These are phyloP conservation scores for Lyophyllum shimeji DNA, from an alignment of 768 basidiomycete species.

Conservation along the genomic window DNA sequence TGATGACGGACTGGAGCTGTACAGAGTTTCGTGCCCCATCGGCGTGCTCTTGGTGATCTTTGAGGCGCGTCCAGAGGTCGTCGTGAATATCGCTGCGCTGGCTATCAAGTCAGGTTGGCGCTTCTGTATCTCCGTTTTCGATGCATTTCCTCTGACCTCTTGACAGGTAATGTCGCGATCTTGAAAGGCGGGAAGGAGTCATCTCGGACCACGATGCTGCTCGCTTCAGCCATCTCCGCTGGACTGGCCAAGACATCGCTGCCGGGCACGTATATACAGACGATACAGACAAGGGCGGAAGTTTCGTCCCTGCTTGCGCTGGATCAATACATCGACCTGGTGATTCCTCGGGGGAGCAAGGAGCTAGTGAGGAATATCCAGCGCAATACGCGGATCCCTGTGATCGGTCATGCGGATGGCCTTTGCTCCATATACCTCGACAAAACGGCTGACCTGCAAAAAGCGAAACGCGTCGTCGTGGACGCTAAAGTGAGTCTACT, in stretches of 20 bases:
- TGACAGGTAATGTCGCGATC: conserved; percentile 90
- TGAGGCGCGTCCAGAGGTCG: conserved; percentile 95
- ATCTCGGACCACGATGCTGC: conserved; percentile 68
- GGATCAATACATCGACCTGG: conserved; percentile 93
- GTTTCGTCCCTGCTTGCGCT: conserved; percentile 84
- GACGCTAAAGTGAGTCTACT: conserved; percentile 79
- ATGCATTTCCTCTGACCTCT: neutral
- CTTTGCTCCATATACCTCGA: conserved; percentile 91
- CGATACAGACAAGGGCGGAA: conserved; percentile 88
- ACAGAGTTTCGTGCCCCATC: conserved; percentile 94
- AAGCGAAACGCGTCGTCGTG: conserved; percentile 78
- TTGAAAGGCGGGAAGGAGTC: conserved; percentile 98
- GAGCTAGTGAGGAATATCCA: conserved; percentile 87
- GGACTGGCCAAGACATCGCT: conserved; percentile 75
- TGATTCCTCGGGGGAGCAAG: conserved; percentile 95
- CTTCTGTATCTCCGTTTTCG: neutral
- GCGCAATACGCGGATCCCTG: conserved; percentile 87
- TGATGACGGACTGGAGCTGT: conserved; percentile 84
- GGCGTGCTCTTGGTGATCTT: conserved; percentile 97
- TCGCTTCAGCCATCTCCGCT: conserved; percentile 76
- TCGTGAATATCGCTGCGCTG: conserved; percentile 93
- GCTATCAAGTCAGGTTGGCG: conserved; percentile 92
- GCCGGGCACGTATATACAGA: conserved; percentile 82
- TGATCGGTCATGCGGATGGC: conserved; percentile 99
- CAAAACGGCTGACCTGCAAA: conserved; percentile 72